Base-by-base conservation (phyloP, 2,329 filamentous ascomycete species). In the Cadophora sp. region DNA sequence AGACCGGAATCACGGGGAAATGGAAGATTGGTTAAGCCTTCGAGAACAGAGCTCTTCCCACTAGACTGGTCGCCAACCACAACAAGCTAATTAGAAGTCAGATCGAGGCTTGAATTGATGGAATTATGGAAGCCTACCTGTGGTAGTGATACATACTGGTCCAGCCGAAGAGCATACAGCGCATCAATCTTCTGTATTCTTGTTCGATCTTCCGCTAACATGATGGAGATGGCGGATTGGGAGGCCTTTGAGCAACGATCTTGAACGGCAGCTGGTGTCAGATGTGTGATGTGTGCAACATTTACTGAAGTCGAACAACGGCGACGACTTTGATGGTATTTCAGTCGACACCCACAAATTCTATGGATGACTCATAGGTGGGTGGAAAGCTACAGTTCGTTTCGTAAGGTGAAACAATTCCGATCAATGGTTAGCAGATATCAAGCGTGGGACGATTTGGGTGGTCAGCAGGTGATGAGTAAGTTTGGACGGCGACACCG, bases 41-140 rank as follows among this genome's bases (percentile, higher is more conserved):
- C 48, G 48, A 51, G 48, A 51, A 51, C 48, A 51, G 48, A 51
- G 24, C 48, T 51, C 18, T 51, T 51, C 48, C 18, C 18, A 51
- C 18, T 51, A 13, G 18, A 51, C 14, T 51, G 18, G 14, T 51
- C 48, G 48, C 48, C 18, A 51, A 51, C 18, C 18, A 51, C 18
- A 51, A 51, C 18, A 22, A 51, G 48, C 18, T 51, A 30, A 51
- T 51, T 18, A 51, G 18, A 51, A 22, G 48, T 51, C 48, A 51
- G 48, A 51, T 51, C 14, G 14, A 51, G 18, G 24, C 24, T 22
- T 51, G 18, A 22, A 22, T 51, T 51, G 8, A 51, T 51, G 16
- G 18, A 51, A 22, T 22, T 18, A 51, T 51, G 18, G 7, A 30
- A 51, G 48, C 48, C 18, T 51, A 51, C 48, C 7, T 51, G 18